Conservation (phyloP, 2,329 filamentous ascomycete species). For the Verticillium tricorpus region DNA sequence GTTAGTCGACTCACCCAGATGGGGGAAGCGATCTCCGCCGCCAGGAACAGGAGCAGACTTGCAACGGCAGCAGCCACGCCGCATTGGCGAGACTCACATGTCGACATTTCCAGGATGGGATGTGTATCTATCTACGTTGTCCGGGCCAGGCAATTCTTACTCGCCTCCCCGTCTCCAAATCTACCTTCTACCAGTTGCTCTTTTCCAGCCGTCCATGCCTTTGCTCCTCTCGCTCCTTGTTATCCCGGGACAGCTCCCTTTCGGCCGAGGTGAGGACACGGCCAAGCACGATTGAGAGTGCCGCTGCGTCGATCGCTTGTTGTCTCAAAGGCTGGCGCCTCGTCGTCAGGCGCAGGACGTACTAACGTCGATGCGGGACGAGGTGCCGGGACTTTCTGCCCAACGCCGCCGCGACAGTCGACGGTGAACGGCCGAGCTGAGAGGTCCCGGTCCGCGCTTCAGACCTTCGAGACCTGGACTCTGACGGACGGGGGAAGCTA, state of each 20-base stretch:
- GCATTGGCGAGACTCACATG: neutral
- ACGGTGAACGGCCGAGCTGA: neutral
- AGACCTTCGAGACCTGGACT: neutral
- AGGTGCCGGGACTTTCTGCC: neutral
- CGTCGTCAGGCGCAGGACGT: neutral
- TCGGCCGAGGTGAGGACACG: neutral
- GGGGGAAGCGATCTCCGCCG: neutral
- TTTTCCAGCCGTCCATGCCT: neutral
- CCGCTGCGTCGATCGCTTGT: neutral
- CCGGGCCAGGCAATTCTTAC: neutral
- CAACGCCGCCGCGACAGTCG: neutral
- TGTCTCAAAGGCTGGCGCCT: neutral
- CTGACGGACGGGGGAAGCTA: neutral
- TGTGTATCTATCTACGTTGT: slow-evolving; percentile 2
- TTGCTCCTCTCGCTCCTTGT: neutral
- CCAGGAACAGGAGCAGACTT: neutral
- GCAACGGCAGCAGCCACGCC: neutral
- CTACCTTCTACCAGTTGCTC: neutral
- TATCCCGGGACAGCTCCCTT: neutral
- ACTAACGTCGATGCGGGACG: neutral
- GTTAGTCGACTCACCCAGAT: neutral
- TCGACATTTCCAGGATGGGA: neutral
- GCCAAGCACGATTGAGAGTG: neutral
- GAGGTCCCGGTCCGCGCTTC: neutral
- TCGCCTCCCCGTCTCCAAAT: neutral